Base-by-base conservation (phyloP, 371 early-diverging fungal genomes). In the Mucor indicus region DNA sequence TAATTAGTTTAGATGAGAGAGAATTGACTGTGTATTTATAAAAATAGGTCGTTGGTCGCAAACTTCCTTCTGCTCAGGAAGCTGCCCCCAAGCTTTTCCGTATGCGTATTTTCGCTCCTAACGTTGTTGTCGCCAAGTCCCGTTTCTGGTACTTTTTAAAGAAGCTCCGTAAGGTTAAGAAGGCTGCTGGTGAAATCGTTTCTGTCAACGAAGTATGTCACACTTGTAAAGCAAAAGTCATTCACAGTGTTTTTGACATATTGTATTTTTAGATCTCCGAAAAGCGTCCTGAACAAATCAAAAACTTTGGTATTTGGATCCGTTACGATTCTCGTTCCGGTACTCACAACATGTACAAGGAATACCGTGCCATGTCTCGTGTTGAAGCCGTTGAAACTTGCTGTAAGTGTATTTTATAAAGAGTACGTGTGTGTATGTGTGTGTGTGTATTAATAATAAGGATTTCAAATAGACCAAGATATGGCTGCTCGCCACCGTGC, bases 321-420 rank as follows among this genome's bases (percentile, higher is more conserved):
- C 92, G 94, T 60, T 99, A 97, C 85, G 91, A 95, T 79, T 93
- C 95, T 53, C 93, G 95, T 77, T 93, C 92, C 38, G 96, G 96
- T 53, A 91, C 95, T 50, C 96, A 97, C 87, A 98, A 98, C 88
- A 96, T 98, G 92, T 97, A 98, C 89, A 99, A 98, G 90, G 99
- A 99, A 84, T 95, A 96, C 89, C 89, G 99, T 61, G 96, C 95
- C 66, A 73, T 96, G 68, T 74, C 85, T 67, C 88, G 97, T 64
- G 69, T 79, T 38, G 92, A 81, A 50, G 99, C 98, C 40, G 97
- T 99, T 40, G 83, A 83, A 59, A 60, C 91, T 19, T 92, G 92
- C 87, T 96, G 50, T 50, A 50, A 50, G 50, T 41, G 13, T 1
- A n/a, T 12, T 20, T 6, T 20, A n/a, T n/a, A n/a, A n/a, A n/a